Evolutionary conservation across 495 filamentous ascomycete species (phyloP).

Genomic region (Penicillium crystallinum): DNA sequence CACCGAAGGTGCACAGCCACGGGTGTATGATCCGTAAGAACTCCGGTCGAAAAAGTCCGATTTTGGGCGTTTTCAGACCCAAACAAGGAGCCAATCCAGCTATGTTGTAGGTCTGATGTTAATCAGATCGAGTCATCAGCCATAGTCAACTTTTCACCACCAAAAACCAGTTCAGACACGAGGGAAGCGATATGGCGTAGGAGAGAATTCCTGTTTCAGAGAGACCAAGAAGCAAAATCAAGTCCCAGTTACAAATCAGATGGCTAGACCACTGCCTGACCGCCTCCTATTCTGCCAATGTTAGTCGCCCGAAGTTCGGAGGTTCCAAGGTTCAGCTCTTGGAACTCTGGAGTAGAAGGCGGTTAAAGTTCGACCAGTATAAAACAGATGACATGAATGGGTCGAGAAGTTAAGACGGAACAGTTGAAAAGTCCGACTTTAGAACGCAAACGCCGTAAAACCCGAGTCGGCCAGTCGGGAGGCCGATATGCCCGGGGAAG

Average conservation of each 20-base stretch:
- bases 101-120: not conserved
- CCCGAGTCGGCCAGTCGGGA: conserved; percentile 19
- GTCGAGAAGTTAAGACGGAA: too few species aligned
- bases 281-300: not conserved
- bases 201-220: not conserved
- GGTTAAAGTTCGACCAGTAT: too few species aligned
- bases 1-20: not conserved
- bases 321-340: too few species aligned
- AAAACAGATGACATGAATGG: too few species aligned
- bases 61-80: conserved; percentile 6
- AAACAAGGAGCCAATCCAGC: conserved; percentile 2
- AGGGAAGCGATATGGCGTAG: not conserved
- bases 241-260: not conserved
- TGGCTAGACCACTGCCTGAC: not conserved
- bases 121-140: not conserved
- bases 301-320: too few species aligned
- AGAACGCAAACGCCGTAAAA: conserved; percentile 13
- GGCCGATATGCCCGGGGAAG: conserved; percentile 17
- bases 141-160: not conserved
- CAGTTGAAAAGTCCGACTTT: not conserved
- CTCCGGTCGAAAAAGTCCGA: not conserved
- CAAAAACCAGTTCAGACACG: not conserved
- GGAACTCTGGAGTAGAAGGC: too few species aligned
- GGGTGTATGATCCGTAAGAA: not conserved
- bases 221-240: not conserved